Evolutionary conservation across 331 rosid species (phyloP).

Genomic region (Quercus phellos): DNA sequence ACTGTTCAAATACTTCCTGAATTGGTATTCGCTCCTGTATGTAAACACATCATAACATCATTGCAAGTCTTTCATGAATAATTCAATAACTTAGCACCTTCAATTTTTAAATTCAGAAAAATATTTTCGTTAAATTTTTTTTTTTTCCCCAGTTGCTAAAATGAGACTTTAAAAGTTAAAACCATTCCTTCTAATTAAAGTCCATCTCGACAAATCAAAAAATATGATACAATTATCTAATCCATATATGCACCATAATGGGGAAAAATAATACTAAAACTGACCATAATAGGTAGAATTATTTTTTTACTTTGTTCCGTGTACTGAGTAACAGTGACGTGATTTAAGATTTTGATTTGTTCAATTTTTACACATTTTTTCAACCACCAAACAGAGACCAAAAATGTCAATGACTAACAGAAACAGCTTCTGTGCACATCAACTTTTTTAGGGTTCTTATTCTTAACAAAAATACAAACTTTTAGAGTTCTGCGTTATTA

Average conservation of each 20-base stretch:
- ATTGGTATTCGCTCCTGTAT: conserved; percentile 78
- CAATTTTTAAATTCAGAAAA: not conserved
- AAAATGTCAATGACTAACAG: not conserved
- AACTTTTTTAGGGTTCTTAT: not conserved
- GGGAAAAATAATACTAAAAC: not conserved
- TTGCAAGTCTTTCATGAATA: not conserved
- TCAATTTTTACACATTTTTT: not conserved
- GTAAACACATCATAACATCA: not conserved
- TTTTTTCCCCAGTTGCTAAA: not conserved
- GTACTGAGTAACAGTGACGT: not conserved
- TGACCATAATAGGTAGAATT: not conserved
- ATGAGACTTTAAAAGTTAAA: not conserved
- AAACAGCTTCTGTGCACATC: not conserved
- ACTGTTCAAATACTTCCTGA: conserved; percentile 70
- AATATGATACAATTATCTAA: too few species aligned
- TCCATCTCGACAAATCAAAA: too few species aligned
- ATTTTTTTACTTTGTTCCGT: not conserved
- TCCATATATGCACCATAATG: too few species aligned
- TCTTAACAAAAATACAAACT: not conserved
- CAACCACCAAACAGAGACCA: not conserved
- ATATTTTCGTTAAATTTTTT: not conserved
- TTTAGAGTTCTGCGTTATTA: too few species aligned
- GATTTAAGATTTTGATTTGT: not conserved
- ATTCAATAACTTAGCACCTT: not conserved
- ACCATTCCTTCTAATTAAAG: not conserved